These are phyloP conservation scores for Ceratocystis alfenasii DNA, from an alignment of 2,329 filamentous ascomycete genomes.

Conservation along the genomic window DNA sequence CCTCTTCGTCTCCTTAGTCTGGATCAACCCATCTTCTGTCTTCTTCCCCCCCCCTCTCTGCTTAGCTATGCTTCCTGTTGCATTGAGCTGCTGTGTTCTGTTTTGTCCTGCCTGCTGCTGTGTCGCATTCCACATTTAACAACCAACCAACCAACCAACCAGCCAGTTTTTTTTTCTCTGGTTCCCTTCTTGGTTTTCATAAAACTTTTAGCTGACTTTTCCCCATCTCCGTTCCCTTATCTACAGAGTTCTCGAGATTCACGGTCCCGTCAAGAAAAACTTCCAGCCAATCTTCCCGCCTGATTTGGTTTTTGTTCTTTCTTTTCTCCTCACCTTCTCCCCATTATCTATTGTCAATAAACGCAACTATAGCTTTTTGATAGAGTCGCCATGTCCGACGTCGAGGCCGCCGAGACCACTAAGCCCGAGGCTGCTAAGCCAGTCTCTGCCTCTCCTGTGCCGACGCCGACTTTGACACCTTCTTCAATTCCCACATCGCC, in stretches of 20 bases:
- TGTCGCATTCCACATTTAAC: conserved; percentile 3
- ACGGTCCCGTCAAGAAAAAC: conserved; percentile 6
- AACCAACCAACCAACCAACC: not conserved
- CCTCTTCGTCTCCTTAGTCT: not conserved
- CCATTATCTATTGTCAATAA: conserved; percentile 23
- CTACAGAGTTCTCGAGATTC: conserved; percentile 17
- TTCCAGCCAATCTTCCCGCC: conserved; percentile 1
- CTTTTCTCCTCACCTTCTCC: conserved; percentile 5
- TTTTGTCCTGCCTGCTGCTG: not conserved
- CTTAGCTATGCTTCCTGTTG: not conserved
- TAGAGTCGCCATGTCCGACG: conserved; percentile 35
- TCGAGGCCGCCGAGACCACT: conserved; percentile 36
- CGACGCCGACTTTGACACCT: conserved; percentile 22
- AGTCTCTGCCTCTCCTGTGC: conserved; percentile 27
- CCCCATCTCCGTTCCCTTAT: conserved; percentile 9
- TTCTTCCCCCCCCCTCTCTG: not conserved
- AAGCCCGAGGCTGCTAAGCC: conserved; percentile 34
- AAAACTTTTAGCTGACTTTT: conserved; percentile 5
- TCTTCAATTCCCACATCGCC: conserved; percentile 28
- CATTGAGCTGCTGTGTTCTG: not conserved
- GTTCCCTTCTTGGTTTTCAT: not conserved
- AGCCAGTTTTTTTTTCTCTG: conserved; percentile 14
- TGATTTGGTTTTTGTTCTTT: conserved; percentile 13
- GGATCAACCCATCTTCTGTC: not conserved
- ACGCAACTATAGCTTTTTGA: conserved; percentile 13